Evolutionary conservation across 805 yeast genomes (phyloP), one percentile per base, ranked within the genome.

Genomic region (Clavispora santaluciae): DNA sequence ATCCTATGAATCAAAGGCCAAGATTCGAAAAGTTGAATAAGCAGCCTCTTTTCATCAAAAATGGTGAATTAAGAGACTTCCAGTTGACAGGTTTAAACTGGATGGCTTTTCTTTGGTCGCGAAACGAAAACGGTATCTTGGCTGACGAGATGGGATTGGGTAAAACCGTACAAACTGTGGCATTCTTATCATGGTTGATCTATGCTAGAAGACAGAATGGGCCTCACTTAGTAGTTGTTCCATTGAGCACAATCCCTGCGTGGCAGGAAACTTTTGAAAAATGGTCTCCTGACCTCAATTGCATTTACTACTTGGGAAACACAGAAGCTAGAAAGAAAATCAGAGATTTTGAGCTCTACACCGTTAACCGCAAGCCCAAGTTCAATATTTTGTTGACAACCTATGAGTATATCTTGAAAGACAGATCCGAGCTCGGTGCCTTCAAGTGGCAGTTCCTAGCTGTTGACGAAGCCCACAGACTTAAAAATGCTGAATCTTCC

Each of bases 71-170:
- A 49, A 79, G 99, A 61, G 99, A 93, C 67, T 93, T 93, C 76
- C 99, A 93, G 70, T 75, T 93, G 61, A 93, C 99, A 0, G 99
- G 99, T 42, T 75, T 93, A 47, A 93, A 93, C 64, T 93, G 99
- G 99, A 93, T 93, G 99, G 99, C 99, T 0, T 93, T 91, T 60
- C 69, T 93, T 46, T 93, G 99, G 99, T 87, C 96, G 4, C 78
- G 97, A 55, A 87, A 91, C 63, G 97, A 93, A 66, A 93, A 93
- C 62, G 98, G 99, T 41, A 93, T 93, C 38, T 69, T 93, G 31
- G 99, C 99, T 4, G 99, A 93, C 69, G 99, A 93, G 63, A 93
- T 93, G 99, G 99, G 99, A 41, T 74, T 93, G 40, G 99, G 99
- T 48, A 93, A 93, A 59, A 93, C 99, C 8, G 96, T 93, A 12